Evolutionary conservation across 495 filamentous ascomycete genomes (phyloP).

Genomic region (Talaromyces liani): DNA sequence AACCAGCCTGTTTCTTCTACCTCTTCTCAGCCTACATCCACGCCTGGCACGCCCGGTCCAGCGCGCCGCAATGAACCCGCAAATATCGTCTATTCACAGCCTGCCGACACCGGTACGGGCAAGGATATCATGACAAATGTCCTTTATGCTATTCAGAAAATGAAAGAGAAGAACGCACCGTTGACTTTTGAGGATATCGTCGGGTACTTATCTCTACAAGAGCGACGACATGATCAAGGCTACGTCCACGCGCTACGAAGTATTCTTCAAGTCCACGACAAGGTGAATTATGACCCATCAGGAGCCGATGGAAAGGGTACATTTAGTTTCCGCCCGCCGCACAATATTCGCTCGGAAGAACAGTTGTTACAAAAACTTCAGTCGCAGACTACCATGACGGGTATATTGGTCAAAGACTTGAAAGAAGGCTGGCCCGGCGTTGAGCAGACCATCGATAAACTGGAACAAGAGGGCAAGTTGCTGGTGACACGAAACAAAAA

Average conservation of each 20-base stretch:
- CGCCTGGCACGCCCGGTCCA: conserved; percentile 23
- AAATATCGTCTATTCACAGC: conserved; percentile 67
- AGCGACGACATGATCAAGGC: conserved; percentile 37
- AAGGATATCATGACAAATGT: conserved; percentile 77
- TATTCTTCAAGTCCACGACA: conserved; percentile 48
- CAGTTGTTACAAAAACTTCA: conserved; percentile 76
- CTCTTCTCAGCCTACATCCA: conserved; percentile 32
- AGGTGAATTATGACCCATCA: conserved; percentile 62
- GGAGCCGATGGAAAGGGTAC: conserved; percentile 53
- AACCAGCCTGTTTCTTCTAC: conserved; percentile 12
- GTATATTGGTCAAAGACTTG: conserved; percentile 75
- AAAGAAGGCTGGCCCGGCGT: conserved; percentile 92
- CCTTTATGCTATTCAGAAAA: conserved; percentile 71
- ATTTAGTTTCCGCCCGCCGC: conserved; percentile 70
- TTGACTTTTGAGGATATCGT: conserved; percentile 67
- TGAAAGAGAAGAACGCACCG: conserved; percentile 68
- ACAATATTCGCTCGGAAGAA: conserved; percentile 66
- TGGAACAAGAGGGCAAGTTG: conserved; percentile 73
- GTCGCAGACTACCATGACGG: conserved; percentile 68
- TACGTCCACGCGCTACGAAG: conserved; percentile 37
- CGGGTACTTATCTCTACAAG: conserved; percentile 63
- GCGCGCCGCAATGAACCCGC: conserved; percentile 49
- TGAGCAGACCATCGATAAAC: conserved; percentile 62
- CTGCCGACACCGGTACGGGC: conserved; percentile 67
- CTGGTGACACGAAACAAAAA: conserved; percentile 88